A percentile compares a stretch with the other conserved stretches of the same genome.
Evolutionary conservation across 164 flowering plant genomes (phyloP).

Genomic region (Hamamelis virginiana): DNA sequence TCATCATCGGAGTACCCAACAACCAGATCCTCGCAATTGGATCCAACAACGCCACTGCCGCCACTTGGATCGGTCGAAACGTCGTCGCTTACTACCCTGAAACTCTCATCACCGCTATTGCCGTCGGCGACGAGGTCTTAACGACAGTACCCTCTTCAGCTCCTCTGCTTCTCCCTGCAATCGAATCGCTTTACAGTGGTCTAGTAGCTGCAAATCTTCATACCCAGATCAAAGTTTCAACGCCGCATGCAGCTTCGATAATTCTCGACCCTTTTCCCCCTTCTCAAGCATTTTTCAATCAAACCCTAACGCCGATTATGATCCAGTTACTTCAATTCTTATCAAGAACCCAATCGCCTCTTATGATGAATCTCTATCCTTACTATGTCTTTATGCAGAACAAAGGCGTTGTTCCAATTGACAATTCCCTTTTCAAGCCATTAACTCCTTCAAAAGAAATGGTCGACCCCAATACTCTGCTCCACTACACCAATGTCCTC

Average conservation of each 20-base stretch:
- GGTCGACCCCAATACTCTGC: slow-evolving; percentile 93
- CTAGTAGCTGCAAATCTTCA: slow-evolving; percentile 76
- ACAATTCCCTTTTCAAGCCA: slow-evolving; percentile 75
- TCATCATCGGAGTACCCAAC: slow-evolving; percentile 83
- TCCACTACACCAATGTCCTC: slow-evolving; percentile 87
- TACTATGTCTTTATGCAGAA: slow-evolving; percentile 97
- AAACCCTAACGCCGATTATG: slow-evolving; percentile 47
- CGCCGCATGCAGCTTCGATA: slow-evolving; percentile 81
- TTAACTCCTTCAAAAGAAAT: slow-evolving; percentile 84
- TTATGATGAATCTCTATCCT: slow-evolving; percentile 96
- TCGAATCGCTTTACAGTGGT: slow-evolving; percentile 71
- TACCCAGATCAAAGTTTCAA: slow-evolving; percentile 65
- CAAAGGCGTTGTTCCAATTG: slow-evolving; percentile 88
- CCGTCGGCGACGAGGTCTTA: slow-evolving; percentile 93
- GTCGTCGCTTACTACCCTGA: slow-evolving; percentile 72
- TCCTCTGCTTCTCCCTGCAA: slow-evolving; percentile 84
- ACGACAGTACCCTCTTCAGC: slow-evolving; percentile 73
- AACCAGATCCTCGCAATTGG: slow-evolving; percentile 86
- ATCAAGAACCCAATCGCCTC: slow-evolving; percentile 65
- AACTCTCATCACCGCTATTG: slow-evolving; percentile 66
- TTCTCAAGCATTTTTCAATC: slow-evolving; percentile 91
- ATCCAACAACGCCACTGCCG: slow-evolving; percentile 84
- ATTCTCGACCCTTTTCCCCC: slow-evolving; percentile 93
- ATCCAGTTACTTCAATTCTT: slow-evolving; percentile 63
- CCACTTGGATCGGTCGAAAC: slow-evolving; percentile 74